Conservation (phyloP, 2,329 filamentous ascomycete species). For the Tolypocladium endophyticum region DNA sequence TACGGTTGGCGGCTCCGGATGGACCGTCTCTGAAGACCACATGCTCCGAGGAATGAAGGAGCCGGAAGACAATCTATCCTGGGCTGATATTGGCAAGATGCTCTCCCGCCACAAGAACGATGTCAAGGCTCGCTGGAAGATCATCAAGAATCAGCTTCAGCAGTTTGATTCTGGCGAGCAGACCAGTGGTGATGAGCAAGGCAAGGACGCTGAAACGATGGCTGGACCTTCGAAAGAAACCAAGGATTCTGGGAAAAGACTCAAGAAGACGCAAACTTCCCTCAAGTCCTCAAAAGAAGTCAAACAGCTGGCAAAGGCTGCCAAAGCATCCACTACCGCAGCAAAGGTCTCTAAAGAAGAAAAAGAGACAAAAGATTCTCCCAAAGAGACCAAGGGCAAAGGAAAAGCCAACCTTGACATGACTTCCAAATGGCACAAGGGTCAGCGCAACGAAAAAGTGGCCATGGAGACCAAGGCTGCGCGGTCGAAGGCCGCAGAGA, state of each 20-base stretch:
- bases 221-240: background rate
- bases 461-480: conserved; percentile 11
- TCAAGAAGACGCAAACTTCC: background rate
- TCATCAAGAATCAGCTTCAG: conserved; percentile 14
- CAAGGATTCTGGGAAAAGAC: background rate
- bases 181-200: background rate
- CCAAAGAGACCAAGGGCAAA: conserved; percentile 1
- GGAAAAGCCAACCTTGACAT: conserved; percentile 1
- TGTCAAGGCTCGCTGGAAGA: conserved; percentile 20
- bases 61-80: conserved; percentile 12
- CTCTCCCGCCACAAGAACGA: conserved; percentile 18
- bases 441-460: conserved; percentile 8
- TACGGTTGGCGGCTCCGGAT: conserved; percentile 4
- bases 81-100: conserved; percentile 17
- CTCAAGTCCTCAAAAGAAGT: background rate
- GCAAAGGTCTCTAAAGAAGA: background rate
- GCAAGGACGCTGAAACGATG: background rate
- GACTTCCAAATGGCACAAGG: conserved; percentile 8
- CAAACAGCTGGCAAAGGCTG: background rate
- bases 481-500: conserved; percentile 5
- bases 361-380: background rate
- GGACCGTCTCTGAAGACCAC: conserved; percentile 24
- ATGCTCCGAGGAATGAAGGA: conserved; percentile 24
- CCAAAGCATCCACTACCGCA: background rate
- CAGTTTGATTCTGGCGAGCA: background rate